Base-by-base conservation (phyloP, 2,329 filamentous ascomycete species). In the Cercospora sp. region DNA sequence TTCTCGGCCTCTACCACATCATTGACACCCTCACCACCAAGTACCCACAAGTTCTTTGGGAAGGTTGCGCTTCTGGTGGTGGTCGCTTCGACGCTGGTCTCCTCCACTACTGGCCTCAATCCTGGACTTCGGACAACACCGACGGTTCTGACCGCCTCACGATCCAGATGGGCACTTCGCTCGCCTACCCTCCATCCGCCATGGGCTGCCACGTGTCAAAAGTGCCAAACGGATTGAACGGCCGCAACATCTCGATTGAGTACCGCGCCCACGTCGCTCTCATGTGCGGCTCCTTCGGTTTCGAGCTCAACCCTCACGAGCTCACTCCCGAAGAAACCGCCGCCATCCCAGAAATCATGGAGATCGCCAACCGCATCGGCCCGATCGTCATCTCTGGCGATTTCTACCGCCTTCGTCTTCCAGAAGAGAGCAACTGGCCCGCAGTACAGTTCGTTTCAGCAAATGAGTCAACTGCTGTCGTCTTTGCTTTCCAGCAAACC, bases 271-370 rank as follows among this genome's bases (percentile, higher is more conserved):
- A 90, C 65, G 88, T 90, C 0, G 88, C 88, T 5, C 87, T 89
- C 81, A 90, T 90, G 88, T 88, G 88, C 65, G 88, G 88, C 1
- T 88, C 86, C 0, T 90, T 90, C 71, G 88, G 88, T 0, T 82
- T 90, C 10, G 88, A 90, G 74, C 82, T 90, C 7, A 83, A 89
- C 73, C 88, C 88, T 0, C 79, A 78, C 0, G 80, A 84, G 7
- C 82, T 88, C 5, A 77, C 78, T 0, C 80, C 80, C 0, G 83
- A 84, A 12, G 88, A 90, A n/a, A 81, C 79, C 58, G 81, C 79
- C 0, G 80, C 81, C 32, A 81, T 90, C 0, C 88, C 88, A 0
- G 80, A 74, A 0, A 79, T 90, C 1, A 85, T 90, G 67, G 79
- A 77, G 0, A 79, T 85, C 5, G 84, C 87, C 1, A 84, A 87